Evolutionary conservation across 225 moss, liverwort and hornwort species (phyloP), one percentile per base, ranked within the genome.

Genomic region (Pleurozium schreberi): DNA sequence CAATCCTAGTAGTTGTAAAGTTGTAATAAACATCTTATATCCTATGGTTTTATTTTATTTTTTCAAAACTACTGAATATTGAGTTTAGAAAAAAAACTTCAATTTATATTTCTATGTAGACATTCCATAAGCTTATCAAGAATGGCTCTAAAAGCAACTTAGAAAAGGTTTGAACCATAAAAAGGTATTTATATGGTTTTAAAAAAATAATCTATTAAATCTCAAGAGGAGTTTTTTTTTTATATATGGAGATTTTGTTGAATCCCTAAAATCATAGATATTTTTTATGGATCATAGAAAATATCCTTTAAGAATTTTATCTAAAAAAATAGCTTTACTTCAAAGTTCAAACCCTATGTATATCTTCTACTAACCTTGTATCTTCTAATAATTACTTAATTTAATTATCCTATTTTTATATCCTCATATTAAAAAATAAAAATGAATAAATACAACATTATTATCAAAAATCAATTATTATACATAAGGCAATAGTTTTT

Each of bases 201-300:
- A 0, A 2, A 77, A 74, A 38, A 38, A 6, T 9, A 34, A 34
- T 34, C 5, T 0, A 53, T 6, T 14, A 77, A 9, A 22, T 77
- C 4, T 4, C 20, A n/a, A 36, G 1, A 36, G 1, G 22, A 36
- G 3, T 12, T 21, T 33, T 13, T 74, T n/a, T 52, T 75, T 50
- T 7, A 75, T 34, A 22, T 1, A 3, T 0, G 1, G 8, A 34
- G 4, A 20, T 33, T 52, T 52, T 8, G 2, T 14, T 22, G 9
- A 77, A 38, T 15, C 3, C 9, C 9, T 53, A 15, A 23, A 36
- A 23, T 77, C 14, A 53, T 53, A 34, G 18, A 74, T 3, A 52
- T 5, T 77, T 76, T 47, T 33, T 33, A 22, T 14, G 0, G 36
- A 52, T 76, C 3, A 52, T 34, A 36, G 9, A 52, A 76, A 14